Evolutionary conservation across 345 rosid genomes (phyloP).

Genomic region (Dipteronia sinensis): DNA sequence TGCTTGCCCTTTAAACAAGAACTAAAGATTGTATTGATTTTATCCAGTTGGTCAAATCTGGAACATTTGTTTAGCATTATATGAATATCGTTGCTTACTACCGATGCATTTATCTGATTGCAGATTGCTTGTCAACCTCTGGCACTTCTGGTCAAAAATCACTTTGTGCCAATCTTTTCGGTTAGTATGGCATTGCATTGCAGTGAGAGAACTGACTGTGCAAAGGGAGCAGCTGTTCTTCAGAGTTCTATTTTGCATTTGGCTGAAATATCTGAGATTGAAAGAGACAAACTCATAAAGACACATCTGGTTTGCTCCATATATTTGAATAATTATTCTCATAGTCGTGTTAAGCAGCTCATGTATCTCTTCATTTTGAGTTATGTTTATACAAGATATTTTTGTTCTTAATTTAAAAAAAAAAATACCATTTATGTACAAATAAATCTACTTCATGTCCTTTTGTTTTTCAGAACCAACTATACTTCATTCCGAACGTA

Average conservation of each 20-base stretch:
- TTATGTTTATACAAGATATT: slow-evolving; percentile 3
- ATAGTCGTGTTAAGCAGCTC: not conserved
- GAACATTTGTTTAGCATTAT: not conserved
- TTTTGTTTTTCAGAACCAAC: slow-evolving; percentile 4
- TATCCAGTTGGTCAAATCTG: not conserved
- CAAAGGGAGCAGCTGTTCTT: slow-evolving; percentile 67
- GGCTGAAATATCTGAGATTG: slow-evolving; percentile 71
- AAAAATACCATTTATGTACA: not conserved
- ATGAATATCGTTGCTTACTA: slow-evolving; percentile 4
- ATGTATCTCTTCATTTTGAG: not conserved
- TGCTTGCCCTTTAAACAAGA: not conserved
- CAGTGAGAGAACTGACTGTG: slow-evolving; percentile 60
- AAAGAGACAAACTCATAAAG: slow-evolving; percentile 85
- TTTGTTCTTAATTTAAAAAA: not conserved
- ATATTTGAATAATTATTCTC: slow-evolving; percentile 13
- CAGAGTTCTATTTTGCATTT: slow-evolving; percentile 62
- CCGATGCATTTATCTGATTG: slow-evolving; percentile 32
- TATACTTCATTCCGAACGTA: not conserved
- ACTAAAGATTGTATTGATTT: not conserved
- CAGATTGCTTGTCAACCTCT: slow-evolving; percentile 73
- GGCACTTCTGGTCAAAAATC: slow-evolving; percentile 57
- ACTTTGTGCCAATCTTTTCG: slow-evolving; percentile 89
- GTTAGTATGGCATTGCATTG: slow-evolving; percentile 76
- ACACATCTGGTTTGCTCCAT: slow-evolving; percentile 67
- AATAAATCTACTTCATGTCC: not conserved